Conservation (phyloP, 768 basidiomycete species). For the Russula emetica region DNA sequence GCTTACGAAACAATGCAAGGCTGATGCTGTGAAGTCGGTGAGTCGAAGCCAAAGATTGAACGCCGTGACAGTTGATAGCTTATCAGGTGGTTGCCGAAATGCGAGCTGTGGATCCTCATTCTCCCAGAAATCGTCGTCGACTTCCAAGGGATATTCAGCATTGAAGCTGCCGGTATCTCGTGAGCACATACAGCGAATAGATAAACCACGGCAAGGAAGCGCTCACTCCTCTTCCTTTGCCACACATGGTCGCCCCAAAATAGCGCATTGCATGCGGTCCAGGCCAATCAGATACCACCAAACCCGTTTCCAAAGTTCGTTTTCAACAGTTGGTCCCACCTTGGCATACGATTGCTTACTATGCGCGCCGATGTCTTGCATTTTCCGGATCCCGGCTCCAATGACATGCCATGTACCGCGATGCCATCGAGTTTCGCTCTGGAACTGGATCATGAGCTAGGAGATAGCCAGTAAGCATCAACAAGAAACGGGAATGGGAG, state of each 20-base stretch:
- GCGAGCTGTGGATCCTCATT: conserved; percentile 37
- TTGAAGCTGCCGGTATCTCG: conserved; percentile 39
- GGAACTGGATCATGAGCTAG: conserved; percentile 47
- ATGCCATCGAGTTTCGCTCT: conserved; percentile 45
- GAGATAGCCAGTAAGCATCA: conserved; percentile 7
- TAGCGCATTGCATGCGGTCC: conserved; percentile 53
- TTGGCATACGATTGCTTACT: conserved; percentile 37
- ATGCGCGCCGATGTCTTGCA: conserved; percentile 52
- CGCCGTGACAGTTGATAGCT: conserved; percentile 39
- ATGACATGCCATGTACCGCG: conserved; percentile 46
- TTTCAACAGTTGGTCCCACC: conserved; percentile 35
- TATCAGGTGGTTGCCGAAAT: conserved; percentile 47
- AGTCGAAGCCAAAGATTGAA: conserved; percentile 45
- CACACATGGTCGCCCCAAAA: conserved; percentile 53
- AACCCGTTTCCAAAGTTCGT: conserved; percentile 50
- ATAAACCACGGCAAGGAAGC: conserved; percentile 25
- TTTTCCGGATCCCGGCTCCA: conserved; percentile 44
- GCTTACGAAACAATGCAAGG: conserved; percentile 44
- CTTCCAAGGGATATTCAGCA: conserved; percentile 46
- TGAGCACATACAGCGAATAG: background rate
- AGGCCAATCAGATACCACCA: conserved; percentile 56
- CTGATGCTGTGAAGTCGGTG: conserved; percentile 43
- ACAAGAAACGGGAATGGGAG: conserved; percentile 19
- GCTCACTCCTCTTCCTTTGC: conserved; percentile 64
- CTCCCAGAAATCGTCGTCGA: conserved; percentile 58